Base-by-base conservation (phyloP, 108 stramenopile genomes). In the Cyclostephanos invisitatus region DNA sequence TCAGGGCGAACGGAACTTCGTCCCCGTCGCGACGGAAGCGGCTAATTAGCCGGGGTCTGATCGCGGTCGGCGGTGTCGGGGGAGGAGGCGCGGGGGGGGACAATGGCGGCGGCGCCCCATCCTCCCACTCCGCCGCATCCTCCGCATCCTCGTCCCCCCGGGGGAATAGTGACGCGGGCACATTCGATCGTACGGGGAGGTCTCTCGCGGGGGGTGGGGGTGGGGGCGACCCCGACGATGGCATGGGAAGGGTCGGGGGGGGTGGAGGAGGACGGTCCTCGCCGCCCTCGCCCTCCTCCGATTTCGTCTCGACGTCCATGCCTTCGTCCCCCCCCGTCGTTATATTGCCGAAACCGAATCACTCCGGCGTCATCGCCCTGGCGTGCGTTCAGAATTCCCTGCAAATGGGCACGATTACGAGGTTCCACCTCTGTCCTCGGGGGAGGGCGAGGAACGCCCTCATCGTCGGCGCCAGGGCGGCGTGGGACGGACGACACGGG, bases 361-460 rank as follows among this genome's bases (percentile, higher is more conserved):
- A 89, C 73, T 75, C 82, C 5, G 82, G 83, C 14, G 64, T 75
- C 11, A 53, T 94, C n/a, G 84, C 83, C 0, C 62, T 90, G 18
- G 53, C 89, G 44, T 86, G 86, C 54, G 73, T 82, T 47, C 83
- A 89, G 59, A 89, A 91, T 73, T 89, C 91, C 2, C 74, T 91
- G 20, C 60, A 79, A n/a, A 78, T 89, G 82, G 87, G 89, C 17
- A 85, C 81, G 0, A 38, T 86, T 7, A 91, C 93, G 40, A 89
- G 90, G 58, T 80, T 91, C n/a, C 74, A 51, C 10, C 62, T 94
- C 14, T 89, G 88, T 77, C 91, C 92, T 12, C 89, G 86, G 22
- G 89, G 89, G 22, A 74, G 80, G 58, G 86, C 86, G n/a, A 62
- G 93, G 38, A 80, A 73, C 35, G 58, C 38, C 7, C 62, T 80